Conservation (phyloP, 352 stramenopile genomes). For the Saprolegnia diclina region DNA sequence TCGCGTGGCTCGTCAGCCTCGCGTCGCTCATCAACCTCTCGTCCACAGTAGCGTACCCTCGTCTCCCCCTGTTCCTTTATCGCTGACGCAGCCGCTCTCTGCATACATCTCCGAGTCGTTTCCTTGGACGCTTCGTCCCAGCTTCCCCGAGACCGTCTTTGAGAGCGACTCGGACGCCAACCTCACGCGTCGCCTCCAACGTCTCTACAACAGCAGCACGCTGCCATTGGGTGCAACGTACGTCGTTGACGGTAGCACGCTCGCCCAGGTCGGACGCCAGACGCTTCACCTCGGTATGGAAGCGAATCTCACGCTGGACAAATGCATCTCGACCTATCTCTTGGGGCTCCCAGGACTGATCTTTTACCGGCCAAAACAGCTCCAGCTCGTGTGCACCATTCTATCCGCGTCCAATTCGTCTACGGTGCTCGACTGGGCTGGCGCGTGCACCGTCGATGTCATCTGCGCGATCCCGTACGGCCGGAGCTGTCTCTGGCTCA, state of each 20-base stretch:
- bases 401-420: not conserved
- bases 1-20: not conserved
- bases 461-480: not conserved
- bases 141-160: not conserved
- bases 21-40: not conserved
- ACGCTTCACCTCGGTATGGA: not conserved
- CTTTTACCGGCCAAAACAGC: not conserved
- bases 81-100: not conserved
- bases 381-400: not conserved
- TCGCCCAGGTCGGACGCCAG: not conserved
- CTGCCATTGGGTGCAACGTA: not conserved
- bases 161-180: not conserved
- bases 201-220: not conserved
- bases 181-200: not conserved
- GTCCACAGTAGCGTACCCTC: not conserved
- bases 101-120: not conserved
- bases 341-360: not conserved
- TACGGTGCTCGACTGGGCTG: not conserved
- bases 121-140: not conserved
- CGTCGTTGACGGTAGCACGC: not conserved
- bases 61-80: not conserved
- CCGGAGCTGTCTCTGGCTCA: not conserved
- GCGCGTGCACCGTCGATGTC: not conserved
- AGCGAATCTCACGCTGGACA: not conserved
- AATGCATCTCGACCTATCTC: not conserved